Base-by-base conservation (phyloP, 805 yeast genomes). In the Isabelozyma heimii region DNA sequence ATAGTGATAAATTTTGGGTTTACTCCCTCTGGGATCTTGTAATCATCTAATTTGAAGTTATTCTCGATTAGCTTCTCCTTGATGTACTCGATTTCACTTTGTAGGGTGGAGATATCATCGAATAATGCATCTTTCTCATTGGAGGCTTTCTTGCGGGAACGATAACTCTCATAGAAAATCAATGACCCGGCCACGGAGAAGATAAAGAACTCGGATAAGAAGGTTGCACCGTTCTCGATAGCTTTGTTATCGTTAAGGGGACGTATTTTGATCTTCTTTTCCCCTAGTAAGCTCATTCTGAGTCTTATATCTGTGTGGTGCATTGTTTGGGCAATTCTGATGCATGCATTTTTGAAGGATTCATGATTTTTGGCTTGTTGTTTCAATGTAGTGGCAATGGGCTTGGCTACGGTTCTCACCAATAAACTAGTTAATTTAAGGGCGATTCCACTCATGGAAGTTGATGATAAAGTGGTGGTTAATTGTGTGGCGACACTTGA, bases 171-270 rank as follows among this genome's bases (percentile, higher is more conserved):
- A 61, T 78, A 88, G 10, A 89, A 59, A 9, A 90, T 83, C 47
- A 87, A 75, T 1, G 85, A 76, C 5, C 95, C 94, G 1, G 94
- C 96, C 20, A 90, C 92, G 26, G 85, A 71, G 54, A 90, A 89
- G 15, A 89, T 82, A 59, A 89, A 85, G 30, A 83, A 63, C 62
- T 89, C 96, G 42, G 92, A 85, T 10, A 89, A 67, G 61, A 89
- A 82, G 48, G 78, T 85, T 41, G 96, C 94, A 1, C 96, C 96
- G 50, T 77, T 82, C 50, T 89, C 94, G 40, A 90, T 79, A 37
- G 97, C 96, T 59, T 82, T 84, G 10, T 83, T 81, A 55, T 89
- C 96, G 62, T 88, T 89, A 62, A 89, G 75, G 0, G 96, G 96
- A 43, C 95, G 77, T 8, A 89, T 79, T 56, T 78, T 80, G 43